Percentiles rank a stretch among this genome's conserved stretches.
phyloP scores from a whole-genome alignment of 768 basidiomycete genomes.

The Tylopilus balloui region DNA sequence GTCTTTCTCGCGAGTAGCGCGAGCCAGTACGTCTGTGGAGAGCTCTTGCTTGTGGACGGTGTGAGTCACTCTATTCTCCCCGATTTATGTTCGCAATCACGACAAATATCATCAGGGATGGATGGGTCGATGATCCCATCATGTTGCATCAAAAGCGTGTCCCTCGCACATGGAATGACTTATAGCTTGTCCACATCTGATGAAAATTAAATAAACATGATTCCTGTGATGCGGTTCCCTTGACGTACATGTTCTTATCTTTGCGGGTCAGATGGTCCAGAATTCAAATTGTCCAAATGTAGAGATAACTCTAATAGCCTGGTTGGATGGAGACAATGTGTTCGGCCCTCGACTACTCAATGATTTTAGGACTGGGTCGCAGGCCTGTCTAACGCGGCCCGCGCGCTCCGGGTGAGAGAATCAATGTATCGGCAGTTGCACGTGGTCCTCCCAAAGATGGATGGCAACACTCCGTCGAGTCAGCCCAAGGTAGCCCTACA shows the following conservation, averaged over 20 bases:
- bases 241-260: slow-evolving; percentile 18
- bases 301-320: slow-evolving; percentile 1
- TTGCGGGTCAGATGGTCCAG: background rate
- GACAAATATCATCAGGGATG: slow-evolving; percentile 41
- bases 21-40: slow-evolving; percentile 66
- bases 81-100: slow-evolving; percentile 1
- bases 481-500: background rate
- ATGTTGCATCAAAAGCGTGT: slow-evolving; percentile 1
- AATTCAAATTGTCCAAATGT: slow-evolving; percentile 10
- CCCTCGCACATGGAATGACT: slow-evolving; percentile 1
- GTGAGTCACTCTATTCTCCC: slow-evolving; percentile 37
- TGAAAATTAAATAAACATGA: slow-evolving; percentile 3
- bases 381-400: slow-evolving; percentile 2
- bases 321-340: background rate
- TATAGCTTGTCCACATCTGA: background rate
- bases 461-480: background rate
- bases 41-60: slow-evolving; percentile 63
- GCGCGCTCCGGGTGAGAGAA: slow-evolving; percentile 6
- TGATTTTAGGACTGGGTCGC: background rate
- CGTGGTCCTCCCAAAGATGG: background rate
- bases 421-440: background rate
- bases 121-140: slow-evolving; percentile 47
- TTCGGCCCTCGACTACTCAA: background rate
- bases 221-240: slow-evolving; percentile 1
- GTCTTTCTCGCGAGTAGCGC: slow-evolving; percentile 63